Base-by-base conservation (phyloP, 495 filamentous ascomycete genomes). In the Penicillium mononematosum region DNA sequence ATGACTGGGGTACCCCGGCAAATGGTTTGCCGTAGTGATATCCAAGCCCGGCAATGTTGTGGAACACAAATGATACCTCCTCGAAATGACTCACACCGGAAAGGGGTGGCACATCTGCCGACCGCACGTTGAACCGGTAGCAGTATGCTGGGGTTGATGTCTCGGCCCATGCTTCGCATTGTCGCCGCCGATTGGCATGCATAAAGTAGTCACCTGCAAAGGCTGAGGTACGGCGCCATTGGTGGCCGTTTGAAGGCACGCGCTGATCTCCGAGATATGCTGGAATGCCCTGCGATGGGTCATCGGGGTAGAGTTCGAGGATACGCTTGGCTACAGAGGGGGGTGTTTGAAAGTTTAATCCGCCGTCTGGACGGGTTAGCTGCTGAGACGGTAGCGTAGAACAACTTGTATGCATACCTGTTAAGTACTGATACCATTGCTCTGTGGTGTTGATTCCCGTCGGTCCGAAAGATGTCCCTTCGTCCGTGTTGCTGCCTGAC, bases 41-140 rank as follows among this genome's bases (percentile, higher is more conserved):
- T 8, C 81, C 80, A 20, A 72, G 55, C 1, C 81, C 78, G 2
- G 72, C 60, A 39, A 79, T 70, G 56, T 86, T 86, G 68, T 84
- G 70, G 63, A 86, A 86, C 27, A 83, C 83, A 64, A 81, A 83
- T 1, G 81, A 65, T 1, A 87, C 83, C 53, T 87, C 85, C 42
- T 77, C 75, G 58, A 86, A 85, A 59, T 87, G 85, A n/a, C 78
- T 77, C 1, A 74, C 78, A 7, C 81, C 79, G 5, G 62, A 57
- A 1, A 69, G 46, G 9, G 59, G 57, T 2, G 74, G 62, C 0
- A 71, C 56, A 50, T 78, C 75, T 31, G 66, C 72, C 0, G 74
- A 65, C 39, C 72, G 71, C 34, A 78, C 75, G 62, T 87, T 82
- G 70, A 86, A 88, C 9, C 82, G 81, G 68, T 84, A 87, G 67